A percentile compares a stretch with the other conserved stretches of the same genome.
phyloP scores from a whole-genome alignment of 805 yeast species.

The Lipomyces anomalus region DNA sequence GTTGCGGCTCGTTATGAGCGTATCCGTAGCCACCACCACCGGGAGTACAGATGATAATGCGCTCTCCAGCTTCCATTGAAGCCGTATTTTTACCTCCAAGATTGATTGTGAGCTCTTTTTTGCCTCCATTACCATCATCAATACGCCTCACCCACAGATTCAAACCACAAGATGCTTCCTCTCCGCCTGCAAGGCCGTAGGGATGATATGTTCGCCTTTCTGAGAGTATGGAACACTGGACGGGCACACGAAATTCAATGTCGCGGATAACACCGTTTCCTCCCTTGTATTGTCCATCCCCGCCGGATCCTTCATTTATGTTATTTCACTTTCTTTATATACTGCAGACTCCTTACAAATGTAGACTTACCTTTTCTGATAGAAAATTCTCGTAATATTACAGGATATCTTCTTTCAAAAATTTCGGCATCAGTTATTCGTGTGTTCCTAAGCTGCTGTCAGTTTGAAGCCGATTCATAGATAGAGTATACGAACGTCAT shows the following conservation, averaged over 20 bases:
- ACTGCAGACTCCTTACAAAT: too few relatives aligned
- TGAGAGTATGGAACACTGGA: conserved; percentile 72
- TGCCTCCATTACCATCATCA: conserved; percentile 33
- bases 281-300: conserved; percentile 64
- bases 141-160: conserved; percentile 40
- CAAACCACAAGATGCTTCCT: conserved; percentile 64
- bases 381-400: conserved; percentile 63
- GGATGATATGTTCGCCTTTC: conserved; percentile 85
- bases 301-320: conserved; percentile 89
- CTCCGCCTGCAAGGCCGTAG: conserved; percentile 81
- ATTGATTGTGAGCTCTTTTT: conserved; percentile 25
- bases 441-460: conserved; percentile 90
- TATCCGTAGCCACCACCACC: conserved; percentile 83
- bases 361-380: too few relatives aligned
- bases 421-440: conserved; percentile 88
- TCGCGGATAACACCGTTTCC: conserved; percentile 87
- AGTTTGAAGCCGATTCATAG: too few relatives aligned
- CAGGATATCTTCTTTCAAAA: conserved; percentile 84
- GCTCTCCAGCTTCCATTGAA: conserved; percentile 53
- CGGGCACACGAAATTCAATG: conserved; percentile 65
- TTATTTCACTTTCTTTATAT: too few relatives aligned
- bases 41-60: conserved; percentile 64
- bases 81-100: conserved; percentile 72
- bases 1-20: conserved; percentile 11
- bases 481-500: too few relatives aligned